Evolutionary conservation across 2,329 filamentous ascomycete species (phyloP).

Genomic region (Alternaria atra): DNA sequence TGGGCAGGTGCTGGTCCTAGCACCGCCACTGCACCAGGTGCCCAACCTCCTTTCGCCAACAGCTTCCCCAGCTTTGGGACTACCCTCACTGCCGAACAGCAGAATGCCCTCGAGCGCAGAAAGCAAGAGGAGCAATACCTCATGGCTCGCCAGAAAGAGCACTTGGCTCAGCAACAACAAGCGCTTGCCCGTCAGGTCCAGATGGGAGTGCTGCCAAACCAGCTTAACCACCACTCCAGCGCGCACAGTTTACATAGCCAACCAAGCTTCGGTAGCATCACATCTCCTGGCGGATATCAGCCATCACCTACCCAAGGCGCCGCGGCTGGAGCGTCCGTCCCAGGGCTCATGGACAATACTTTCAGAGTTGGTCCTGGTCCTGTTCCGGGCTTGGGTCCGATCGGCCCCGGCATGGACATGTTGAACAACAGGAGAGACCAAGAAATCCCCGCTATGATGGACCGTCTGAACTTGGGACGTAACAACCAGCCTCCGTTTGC

Average conservation of each 20-base stretch:
- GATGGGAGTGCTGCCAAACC: conserved; percentile 61
- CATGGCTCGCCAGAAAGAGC: conserved; percentile 95
- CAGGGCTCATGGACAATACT: conserved; percentile 75
- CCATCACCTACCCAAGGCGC: conserved; percentile 64
- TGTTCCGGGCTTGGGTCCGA: conserved; percentile 54
- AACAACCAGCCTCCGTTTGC: conserved; percentile 61
- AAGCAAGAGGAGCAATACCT: conserved; percentile 99
- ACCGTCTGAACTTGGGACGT: conserved; percentile 69
- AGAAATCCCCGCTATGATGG: conserved; percentile 71
- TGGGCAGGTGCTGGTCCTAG: conserved; percentile 53
- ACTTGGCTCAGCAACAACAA: conserved; percentile 84
- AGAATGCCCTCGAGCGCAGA: conserved; percentile 93
- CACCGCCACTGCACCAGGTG: conserved; percentile 52
- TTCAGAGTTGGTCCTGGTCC: conserved; percentile 51
- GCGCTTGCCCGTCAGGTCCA: conserved; percentile 78
- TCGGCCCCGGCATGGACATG: conserved; percentile 56
- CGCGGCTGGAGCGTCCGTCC: conserved; percentile 57
- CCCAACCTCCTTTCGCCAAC: conserved; percentile 84
- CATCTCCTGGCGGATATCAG: conserved; percentile 80
- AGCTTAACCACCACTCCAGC: conserved; percentile 91
- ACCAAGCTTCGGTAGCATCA: conserved; percentile 93
- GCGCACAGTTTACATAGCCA: conserved; percentile 96
- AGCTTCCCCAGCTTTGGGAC: conserved; percentile 97
- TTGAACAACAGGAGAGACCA: conserved; percentile 69
- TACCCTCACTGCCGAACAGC: conserved; percentile 94